phyloP scores from a whole-genome alignment of 176 grass and related monocot genomes.

The Musa schizocarpa region DNA sequence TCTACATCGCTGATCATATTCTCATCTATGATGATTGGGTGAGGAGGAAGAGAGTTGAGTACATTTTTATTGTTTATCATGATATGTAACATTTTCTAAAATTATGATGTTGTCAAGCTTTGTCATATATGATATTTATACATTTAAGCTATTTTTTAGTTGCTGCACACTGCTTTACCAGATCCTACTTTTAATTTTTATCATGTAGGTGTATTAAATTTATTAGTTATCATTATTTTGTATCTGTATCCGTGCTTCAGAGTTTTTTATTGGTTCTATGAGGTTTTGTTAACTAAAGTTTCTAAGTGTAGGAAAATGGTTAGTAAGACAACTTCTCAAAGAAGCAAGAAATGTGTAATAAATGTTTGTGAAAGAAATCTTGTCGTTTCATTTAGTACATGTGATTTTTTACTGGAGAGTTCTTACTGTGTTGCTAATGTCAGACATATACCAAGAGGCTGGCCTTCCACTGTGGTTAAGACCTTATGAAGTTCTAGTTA shows the following conservation, averaged over 20 bases:
- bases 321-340: no score
- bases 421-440: constrained; percentile 7
- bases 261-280: neutral
- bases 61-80: neutral
- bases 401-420: neutral
- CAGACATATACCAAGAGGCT: constrained; percentile 99
- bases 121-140: neutral
- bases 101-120: neutral
- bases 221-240: neutral
- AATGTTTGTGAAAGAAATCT: neutral
- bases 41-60: neutral
- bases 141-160: neutral
- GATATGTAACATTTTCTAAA: neutral
- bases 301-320: neutral
- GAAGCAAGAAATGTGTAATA: neutral
- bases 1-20: no score
- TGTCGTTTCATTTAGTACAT: neutral
- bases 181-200: neutral
- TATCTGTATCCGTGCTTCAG: neutral
- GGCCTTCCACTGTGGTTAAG: constrained; percentile 97
- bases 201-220: no score
- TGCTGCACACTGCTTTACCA: neutral
- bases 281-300: neutral
- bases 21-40: no score
- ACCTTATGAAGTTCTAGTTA: constrained; percentile 96